Evolutionary conservation across 805 yeast species (phyloP).

Genomic region (Candida incommunis): DNA sequence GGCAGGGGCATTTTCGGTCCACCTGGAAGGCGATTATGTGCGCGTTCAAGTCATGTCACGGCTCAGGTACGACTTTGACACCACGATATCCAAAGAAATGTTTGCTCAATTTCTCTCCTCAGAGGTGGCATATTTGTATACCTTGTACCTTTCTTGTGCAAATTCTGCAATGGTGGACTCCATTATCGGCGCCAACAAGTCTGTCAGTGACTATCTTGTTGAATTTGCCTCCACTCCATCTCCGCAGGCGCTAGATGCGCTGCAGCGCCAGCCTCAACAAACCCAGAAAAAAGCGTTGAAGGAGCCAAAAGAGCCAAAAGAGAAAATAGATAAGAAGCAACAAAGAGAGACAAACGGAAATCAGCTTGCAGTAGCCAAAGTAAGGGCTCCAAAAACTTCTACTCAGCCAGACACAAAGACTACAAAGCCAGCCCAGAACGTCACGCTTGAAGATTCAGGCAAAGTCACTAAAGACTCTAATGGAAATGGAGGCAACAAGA

Average conservation of each 20-base stretch:
- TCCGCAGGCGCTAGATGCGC: not conserved
- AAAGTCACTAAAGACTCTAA: no score
- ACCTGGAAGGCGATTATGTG: constrained; percentile 23
- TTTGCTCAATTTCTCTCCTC: constrained; percentile 25
- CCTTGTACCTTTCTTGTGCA: constrained; percentile 22
- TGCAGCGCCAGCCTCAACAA: not conserved
- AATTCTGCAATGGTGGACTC: constrained; percentile 19
- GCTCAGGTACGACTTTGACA: constrained; percentile 14
- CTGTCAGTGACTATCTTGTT: constrained; percentile 11
- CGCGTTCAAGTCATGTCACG: constrained; percentile 12
- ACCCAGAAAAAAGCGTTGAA: constrained; percentile 2
- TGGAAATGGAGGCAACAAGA: no score
- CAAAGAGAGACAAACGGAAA: constrained; percentile 3
- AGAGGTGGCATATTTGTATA: constrained; percentile 25
- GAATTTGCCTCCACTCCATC: constrained; percentile 15
- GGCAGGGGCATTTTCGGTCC: constrained; percentile 35
- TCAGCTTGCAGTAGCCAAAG: constrained; percentile 3
- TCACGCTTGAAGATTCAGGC: no score
- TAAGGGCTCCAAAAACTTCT: no score
- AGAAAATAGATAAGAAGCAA: constrained; percentile 3
- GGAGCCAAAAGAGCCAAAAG: constrained; percentile 2
- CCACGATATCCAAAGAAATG: constrained; percentile 18
- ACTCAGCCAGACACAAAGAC: no score
- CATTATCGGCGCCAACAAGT: constrained; percentile 20
- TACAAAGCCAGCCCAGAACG: constrained; percentile 2